Base-by-base conservation (phyloP, 176 grass and related monocot species). In the Phoenix roebelenii region DNA sequence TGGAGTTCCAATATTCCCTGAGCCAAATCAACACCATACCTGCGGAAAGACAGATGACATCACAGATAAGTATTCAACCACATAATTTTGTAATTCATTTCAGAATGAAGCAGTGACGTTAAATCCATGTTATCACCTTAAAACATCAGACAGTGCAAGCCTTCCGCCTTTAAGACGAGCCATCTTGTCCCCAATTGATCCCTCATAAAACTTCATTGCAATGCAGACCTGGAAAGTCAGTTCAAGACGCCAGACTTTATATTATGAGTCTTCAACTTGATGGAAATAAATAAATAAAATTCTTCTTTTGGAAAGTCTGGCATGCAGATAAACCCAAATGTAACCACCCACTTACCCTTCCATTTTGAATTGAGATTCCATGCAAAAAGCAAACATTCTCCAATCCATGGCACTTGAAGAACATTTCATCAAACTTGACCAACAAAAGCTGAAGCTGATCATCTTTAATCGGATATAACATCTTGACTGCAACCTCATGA, bases 121-220 rank as follows among this genome's bases (percentile, higher is more conserved):
- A 44, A 44, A 55, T 25, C 18, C 18, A 23, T 18, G 12, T 56
- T 3, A 25, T 17, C 61, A 91, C 92, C 93, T 98, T 79, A 91
- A 78, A 68, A 83, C 84, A 68, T 98, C 87, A 64, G 78, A 83
- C 35, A 98, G 81, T 76, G 84, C 57, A 50, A 92, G 76, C 63
- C 75, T 92, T 75, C 93, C 93, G 26, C 80, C 76, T 89, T 92
- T 92, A 82, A 81, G 81, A 59, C 67, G 67, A 64, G 93, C 79
- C 93, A 89, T 83, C 78, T 81, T 92, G 60, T 98, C 87, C 30
- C 93, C 93, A 2, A 98, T 4, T n/a, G 84, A 98, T 67, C 93
- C 93, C 65, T 98, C 93, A 16, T 98, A 92, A 75, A 88, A 98
- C 75, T 88, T 98, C 87, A 98, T 98, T 0, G 77, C 83, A 57